Percentiles rank a stretch among this genome's conserved stretches.
Conservation (phyloP, 208 protist genomes). For the Porcisia hertigi region DNA sequence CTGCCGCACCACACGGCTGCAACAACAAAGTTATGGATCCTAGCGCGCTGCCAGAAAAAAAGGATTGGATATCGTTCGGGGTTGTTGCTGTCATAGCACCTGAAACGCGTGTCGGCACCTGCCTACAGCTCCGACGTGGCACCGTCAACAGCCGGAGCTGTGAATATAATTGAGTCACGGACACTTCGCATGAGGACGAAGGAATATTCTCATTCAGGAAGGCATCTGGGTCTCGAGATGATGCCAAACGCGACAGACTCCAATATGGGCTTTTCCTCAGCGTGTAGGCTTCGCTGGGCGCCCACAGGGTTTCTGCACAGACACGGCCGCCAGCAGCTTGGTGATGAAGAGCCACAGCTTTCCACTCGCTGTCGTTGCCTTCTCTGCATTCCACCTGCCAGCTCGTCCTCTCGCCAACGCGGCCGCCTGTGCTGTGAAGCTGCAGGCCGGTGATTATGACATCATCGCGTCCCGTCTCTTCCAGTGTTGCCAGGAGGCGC, state of each 20-base stretch:
- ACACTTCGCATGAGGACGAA: neutral
- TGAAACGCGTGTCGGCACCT: slow-evolving; percentile 17
- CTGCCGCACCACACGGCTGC: neutral
- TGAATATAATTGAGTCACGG: slow-evolving; percentile 15
- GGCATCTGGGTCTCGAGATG: neutral
- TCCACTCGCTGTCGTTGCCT: slow-evolving; percentile 9
- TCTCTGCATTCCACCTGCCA: slow-evolving; percentile 35
- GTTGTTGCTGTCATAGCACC: neutral
- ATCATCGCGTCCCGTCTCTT: neutral
- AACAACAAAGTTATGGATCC: slow-evolving; percentile 3
- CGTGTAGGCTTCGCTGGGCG: slow-evolving; percentile 8
- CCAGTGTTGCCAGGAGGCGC: neutral
- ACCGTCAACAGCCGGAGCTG: slow-evolving; percentile 28
- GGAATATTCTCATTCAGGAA: neutral
- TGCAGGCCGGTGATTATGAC: slow-evolving; percentile 27
- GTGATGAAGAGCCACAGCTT: slow-evolving; percentile 22
- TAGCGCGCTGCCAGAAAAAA: slow-evolving; percentile 3
- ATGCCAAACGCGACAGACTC: slow-evolving; percentile 8
- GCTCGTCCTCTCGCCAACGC: neutral
- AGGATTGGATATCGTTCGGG: slow-evolving; percentile 4
- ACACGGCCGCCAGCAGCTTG: slow-evolving; percentile 16
- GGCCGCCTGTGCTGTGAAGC: slow-evolving; percentile 23
- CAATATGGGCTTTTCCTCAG: slow-evolving; percentile 22
- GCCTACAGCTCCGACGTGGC: slow-evolving; percentile 2
- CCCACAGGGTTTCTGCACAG: slow-evolving; percentile 19